A percentile compares a stretch with the other conserved stretches of the same genome.
Evolutionary conservation across 257 asterid species (phyloP).

Genomic region (Echium plantagineum): DNA sequence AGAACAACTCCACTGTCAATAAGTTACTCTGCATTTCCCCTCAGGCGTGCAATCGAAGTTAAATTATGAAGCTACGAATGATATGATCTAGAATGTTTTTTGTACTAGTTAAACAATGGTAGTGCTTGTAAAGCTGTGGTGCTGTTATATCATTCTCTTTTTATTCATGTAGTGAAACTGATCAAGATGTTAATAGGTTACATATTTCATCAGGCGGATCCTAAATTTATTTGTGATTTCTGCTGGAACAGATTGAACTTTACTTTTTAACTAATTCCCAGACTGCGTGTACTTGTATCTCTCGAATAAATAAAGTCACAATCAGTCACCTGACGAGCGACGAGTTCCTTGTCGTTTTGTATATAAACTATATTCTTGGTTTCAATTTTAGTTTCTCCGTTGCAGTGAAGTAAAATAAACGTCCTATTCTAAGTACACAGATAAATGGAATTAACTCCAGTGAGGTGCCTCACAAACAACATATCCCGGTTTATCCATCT

Average conservation of each 20-base stretch:
- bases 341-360: neutral
- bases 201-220: too few species aligned
- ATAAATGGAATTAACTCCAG: slow-evolving; percentile 63
- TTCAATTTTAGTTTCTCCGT: neutral
- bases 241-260: neutral
- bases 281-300: neutral
- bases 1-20: neutral
- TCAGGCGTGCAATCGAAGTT: neutral
- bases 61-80: too few species aligned
- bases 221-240: neutral
- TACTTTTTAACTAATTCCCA: neutral
- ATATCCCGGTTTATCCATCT: slow-evolving; percentile 85
- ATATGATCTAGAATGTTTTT: too few species aligned
- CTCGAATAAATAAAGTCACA: neutral
- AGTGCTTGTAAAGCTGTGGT: too few species aligned
- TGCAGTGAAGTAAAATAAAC: neutral
- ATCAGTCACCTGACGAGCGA: neutral
- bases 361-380: neutral
- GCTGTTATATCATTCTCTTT: too few species aligned
- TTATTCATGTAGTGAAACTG: too few species aligned
- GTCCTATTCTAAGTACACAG: slow-evolving; percentile 23
- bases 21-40: neutral
- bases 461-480: slow-evolving; percentile 75
- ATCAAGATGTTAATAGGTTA: too few species aligned
- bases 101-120: too few species aligned